Evolutionary conservation across 1,284 basidiomycete species (phyloP).

Genomic region (Heliocybe sulcata): DNA sequence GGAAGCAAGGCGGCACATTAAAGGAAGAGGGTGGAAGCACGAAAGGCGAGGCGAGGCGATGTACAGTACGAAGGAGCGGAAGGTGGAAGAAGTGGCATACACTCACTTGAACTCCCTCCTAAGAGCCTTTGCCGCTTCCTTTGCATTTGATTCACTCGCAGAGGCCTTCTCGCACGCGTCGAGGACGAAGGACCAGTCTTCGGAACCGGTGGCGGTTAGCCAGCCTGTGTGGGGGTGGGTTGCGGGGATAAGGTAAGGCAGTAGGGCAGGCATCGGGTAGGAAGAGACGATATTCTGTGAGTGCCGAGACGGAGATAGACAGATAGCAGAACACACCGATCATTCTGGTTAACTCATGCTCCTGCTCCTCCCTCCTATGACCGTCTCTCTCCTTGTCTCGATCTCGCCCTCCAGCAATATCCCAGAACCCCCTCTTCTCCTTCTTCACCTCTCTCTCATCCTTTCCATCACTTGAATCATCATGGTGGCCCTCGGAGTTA

Average conservation of each 20-base stretch:
- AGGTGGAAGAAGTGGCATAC: background rate
- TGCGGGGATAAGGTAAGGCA: no score
- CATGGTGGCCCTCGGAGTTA: conserved; percentile 12
- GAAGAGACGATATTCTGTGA: no score
- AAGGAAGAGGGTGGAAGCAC: no score
- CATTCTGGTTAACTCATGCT: conserved; percentile 56
- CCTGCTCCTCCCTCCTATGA: conserved; percentile 22
- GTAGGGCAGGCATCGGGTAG: no score
- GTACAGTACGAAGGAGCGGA: background rate
- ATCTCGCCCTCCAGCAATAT: conserved; percentile 27
- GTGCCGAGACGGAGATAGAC: no score
- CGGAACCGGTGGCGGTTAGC: conserved; percentile 65
- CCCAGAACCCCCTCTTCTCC: conserved; percentile 49
- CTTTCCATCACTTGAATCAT: conserved; percentile 13
- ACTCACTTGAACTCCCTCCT: conserved; percentile 71
- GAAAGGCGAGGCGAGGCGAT: no score
- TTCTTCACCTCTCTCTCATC: conserved; percentile 29
- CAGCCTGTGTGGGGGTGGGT: no score
- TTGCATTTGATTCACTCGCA: conserved; percentile 56
- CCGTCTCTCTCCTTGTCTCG: conserved; percentile 14
- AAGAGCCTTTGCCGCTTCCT: conserved; percentile 67
- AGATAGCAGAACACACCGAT: conserved; percentile 47
- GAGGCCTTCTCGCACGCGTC: conserved; percentile 75
- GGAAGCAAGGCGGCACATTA: no score
- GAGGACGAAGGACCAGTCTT: conserved; percentile 72